Evolutionary conservation across 2,329 filamentous ascomycete species (phyloP).

Genomic region (Fusarium protoensiforme): DNA sequence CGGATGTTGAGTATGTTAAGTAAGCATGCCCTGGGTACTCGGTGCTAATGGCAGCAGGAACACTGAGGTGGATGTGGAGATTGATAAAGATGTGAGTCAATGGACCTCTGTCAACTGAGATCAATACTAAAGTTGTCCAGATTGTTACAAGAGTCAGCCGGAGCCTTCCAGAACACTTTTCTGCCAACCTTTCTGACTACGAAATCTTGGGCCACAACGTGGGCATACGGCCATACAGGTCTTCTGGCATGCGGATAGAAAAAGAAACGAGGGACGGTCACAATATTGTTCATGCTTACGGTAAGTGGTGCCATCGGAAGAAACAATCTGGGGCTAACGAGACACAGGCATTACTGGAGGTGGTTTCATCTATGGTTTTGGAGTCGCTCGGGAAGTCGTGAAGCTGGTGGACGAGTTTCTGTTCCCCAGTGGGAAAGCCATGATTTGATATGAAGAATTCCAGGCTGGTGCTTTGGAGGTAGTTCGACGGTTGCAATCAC

Average conservation of each 20-base stretch:
- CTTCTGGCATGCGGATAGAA: not conserved
- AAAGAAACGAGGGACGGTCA: conserved; percentile 7
- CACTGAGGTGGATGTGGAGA: not conserved
- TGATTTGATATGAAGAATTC: not conserved
- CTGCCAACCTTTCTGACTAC: not conserved
- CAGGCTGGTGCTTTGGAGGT: not conserved
- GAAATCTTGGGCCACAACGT: conserved; percentile 5
- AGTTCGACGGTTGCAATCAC: not conserved
- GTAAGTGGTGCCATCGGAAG: not conserved
- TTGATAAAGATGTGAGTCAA: not conserved
- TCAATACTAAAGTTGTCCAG: not conserved
- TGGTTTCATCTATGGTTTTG: conserved; percentile 10
- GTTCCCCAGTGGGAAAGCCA: not conserved
- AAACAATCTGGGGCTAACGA: not conserved
- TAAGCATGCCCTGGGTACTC: not conserved
- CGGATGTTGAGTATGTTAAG: not conserved
- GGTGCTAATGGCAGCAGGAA: not conserved
- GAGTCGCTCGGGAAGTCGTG: not conserved
- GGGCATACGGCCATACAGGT: not conserved
- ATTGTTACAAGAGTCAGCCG: not conserved
- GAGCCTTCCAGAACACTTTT: not conserved
- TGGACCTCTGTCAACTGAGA: accelerated
- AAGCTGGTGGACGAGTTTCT: not conserved
- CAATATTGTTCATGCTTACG: conserved; percentile 12
- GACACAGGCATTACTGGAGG: conserved; percentile 4